A percentile compares a stretch with the other conserved stretches of the same genome.
These are phyloP conservation scores for Silene uniflora DNA, from an alignment of 148 eudicot species.

Conservation along the genomic window DNA sequence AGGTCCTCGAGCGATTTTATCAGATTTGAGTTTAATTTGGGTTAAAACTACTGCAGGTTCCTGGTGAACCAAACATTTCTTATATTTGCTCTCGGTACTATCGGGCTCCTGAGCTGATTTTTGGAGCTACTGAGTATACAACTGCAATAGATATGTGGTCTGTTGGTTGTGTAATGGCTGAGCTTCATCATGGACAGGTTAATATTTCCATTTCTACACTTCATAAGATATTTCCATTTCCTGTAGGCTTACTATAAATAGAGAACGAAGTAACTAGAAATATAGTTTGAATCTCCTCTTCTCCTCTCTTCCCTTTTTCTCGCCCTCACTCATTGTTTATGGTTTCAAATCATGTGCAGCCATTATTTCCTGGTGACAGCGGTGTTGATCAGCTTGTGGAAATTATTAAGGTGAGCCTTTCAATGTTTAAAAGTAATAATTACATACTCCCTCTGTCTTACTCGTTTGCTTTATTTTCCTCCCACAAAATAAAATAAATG, in stretches of 20 bases:
- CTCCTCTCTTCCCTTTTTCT: background rate
- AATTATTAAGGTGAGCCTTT: conserved; percentile 66
- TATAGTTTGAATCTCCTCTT: background rate
- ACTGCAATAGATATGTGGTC: conserved; percentile 95
- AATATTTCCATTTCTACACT: background rate
- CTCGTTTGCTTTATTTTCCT: too few relatives aligned
- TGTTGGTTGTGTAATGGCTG: conserved; percentile 87
- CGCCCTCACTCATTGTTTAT: background rate
- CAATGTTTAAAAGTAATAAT: background rate
- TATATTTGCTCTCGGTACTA: conserved; percentile 90
- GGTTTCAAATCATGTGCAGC: conserved; percentile 46
- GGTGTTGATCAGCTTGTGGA: conserved; percentile 98
- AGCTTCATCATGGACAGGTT: conserved; percentile 81
- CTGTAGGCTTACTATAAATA: too few relatives aligned
- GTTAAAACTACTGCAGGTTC: conserved; percentile 42
- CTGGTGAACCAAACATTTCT: conserved; percentile 86
- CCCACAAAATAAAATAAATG: too few relatives aligned
- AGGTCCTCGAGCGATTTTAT: background rate
- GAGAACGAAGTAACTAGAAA: too few relatives aligned
- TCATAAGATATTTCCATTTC: background rate
- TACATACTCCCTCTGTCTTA: too few relatives aligned
- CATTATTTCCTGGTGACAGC: conserved; percentile 95
- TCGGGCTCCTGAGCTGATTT: conserved; percentile 86
- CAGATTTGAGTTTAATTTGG: conserved; percentile 15
- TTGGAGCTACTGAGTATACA: conserved; percentile 91